These are phyloP conservation scores for cucumber (Cucumis sativus) DNA, from an alignment of 306 rosid genomes.

Conservation along the genomic window Cucumber_9930_V3 NC_026657.2:36086001-36086500, in stretches of 20 bases:
- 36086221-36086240: conserved; percentile 10
- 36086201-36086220: conserved; percentile 13
- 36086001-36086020: conserved; percentile 8
- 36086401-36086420: not conserved
- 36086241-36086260: conserved; percentile 20
- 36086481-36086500: not conserved
- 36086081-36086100: not conserved
- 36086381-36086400: not conserved
- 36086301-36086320: conserved; percentile 15
- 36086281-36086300: conserved; percentile 16
- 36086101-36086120: conserved; percentile 16
- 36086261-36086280: conserved; percentile 12
- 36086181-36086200: conserved; percentile 54
- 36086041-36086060: not conserved
- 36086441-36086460: not conserved
- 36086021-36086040: conserved; percentile 11
- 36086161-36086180: conserved; percentile 25
- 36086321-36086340: conserved; percentile 20
- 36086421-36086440: not conserved
- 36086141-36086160: conserved; percentile 17
- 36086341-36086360: not conserved
- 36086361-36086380: not conserved
- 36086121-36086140: conserved; percentile 1
- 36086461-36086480: not conserved
- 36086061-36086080: conserved; percentile 2